phyloP scores from a whole-genome alignment of 495 filamentous ascomycete species.

The Aspergillus mulundensis region DNA sequence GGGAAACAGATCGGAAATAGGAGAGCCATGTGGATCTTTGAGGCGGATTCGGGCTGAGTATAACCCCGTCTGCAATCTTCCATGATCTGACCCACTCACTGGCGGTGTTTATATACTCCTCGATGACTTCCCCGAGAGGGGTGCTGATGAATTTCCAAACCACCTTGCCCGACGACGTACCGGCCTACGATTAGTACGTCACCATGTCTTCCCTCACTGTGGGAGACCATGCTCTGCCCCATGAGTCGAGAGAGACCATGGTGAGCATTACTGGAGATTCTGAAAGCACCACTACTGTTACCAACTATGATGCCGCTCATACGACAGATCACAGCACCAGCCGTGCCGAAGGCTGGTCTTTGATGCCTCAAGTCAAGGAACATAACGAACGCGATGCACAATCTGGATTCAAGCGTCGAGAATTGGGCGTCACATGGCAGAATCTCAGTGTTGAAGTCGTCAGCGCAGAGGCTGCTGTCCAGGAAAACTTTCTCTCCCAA shows the following conservation, averaged over 20 bases:
- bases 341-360: slow-evolving; percentile 6
- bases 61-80: neutral
- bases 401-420: slow-evolving; percentile 17
- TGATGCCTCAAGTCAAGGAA: slow-evolving; percentile 9
- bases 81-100: neutral
- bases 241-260: slow-evolving; percentile 4
- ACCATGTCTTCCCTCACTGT: slow-evolving; percentile 1
- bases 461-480: slow-evolving; percentile 17
- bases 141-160: neutral
- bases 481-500: slow-evolving; percentile 21
- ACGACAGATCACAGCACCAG: neutral
- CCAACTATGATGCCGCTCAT: neutral
- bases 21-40: neutral
- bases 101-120: slow-evolving; percentile 5
- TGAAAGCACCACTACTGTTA: slow-evolving; percentile 2
- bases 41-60: slow-evolving; percentile 1
- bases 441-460: slow-evolving; percentile 19
- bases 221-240: neutral
- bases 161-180: neutral
- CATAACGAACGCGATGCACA: slow-evolving; percentile 13
- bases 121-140: neutral
- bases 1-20: neutral
- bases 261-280: neutral
- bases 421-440: slow-evolving; percentile 21
- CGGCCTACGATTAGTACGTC: neutral